Evolutionary conservation across 495 filamentous ascomycete genomes (phyloP).

Genomic region (Talaromyces stipitatus): DNA sequence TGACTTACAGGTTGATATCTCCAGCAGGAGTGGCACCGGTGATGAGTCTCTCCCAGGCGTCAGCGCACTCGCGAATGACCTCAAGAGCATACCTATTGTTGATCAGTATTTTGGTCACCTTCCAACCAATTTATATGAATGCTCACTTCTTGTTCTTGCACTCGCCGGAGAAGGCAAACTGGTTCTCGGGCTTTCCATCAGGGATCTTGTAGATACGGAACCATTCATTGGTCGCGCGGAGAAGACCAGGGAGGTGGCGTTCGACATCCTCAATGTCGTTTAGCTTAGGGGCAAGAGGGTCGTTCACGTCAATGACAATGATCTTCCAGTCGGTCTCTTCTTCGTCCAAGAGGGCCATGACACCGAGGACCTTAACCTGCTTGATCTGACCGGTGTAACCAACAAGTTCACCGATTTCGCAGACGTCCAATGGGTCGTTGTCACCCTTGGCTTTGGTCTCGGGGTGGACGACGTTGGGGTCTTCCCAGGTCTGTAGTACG

Average conservation of each 20-base stretch:
- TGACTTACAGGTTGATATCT: slow-evolving; percentile 74
- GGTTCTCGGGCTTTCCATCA: slow-evolving; percentile 99
- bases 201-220: slow-evolving; percentile 99
- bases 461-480: slow-evolving; percentile 88
- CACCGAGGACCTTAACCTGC: slow-evolving; percentile 98
- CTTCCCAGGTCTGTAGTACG: slow-evolving; percentile 85
- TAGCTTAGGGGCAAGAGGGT: slow-evolving; percentile 91
- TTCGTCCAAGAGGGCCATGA: slow-evolving; percentile 98
- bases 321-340: slow-evolving; percentile 99
- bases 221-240: slow-evolving; percentile 99
- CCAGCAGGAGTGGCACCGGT: slow-evolving; percentile 73
- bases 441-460: slow-evolving; percentile 99
- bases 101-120: slow-evolving; percentile 14
- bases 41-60: slow-evolving; percentile 95
- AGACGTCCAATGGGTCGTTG: slow-evolving; percentile 98
- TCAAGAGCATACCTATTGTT: slow-evolving; percentile 75
- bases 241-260: slow-evolving; percentile 91
- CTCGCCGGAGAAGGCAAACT: slow-evolving; percentile 99
- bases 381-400: slow-evolving; percentile 93
- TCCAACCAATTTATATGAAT: not conserved
- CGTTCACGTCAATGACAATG: slow-evolving; percentile 97
- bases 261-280: slow-evolving; percentile 99
- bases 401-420: slow-evolving; percentile 98
- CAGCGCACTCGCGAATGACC: slow-evolving; percentile 87
- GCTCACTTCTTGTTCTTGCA: slow-evolving; percentile 95